Evolutionary conservation across 2,329 filamentous ascomycete species (phyloP), one percentile per base, ranked within the genome.

Genomic region (Didymosphaeria variabile): DNA sequence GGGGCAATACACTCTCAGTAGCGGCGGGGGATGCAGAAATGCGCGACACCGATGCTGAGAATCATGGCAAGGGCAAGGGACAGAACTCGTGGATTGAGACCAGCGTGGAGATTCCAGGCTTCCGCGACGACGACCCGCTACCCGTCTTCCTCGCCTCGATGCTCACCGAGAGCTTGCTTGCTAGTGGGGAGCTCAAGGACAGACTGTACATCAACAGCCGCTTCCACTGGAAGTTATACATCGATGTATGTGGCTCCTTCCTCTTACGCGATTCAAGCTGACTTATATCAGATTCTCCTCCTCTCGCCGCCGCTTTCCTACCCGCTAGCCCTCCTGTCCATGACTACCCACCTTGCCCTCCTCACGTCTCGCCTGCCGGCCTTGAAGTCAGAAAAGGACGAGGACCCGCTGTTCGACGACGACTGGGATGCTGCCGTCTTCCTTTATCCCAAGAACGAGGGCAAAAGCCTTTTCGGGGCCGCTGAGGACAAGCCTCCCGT

Each of bases 381-480:
- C 29, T 84, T 97, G 55, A 92, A 92, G 76, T 97, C 94, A 1
- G 91, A 97, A 78, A 87, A 88, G 60, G 94, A 98, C 80, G 95
- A 99, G 81, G 95, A 99, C 71, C 95, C 95, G 13, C 89, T 97
- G 75, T 99, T 99, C 80, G 91, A 97, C 81, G 95, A 99, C 80
- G 95, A 99, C 81, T 99, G 95, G 95, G 92, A 91, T 66, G 91
- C 91, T 17, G 89, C 93, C 0, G 85, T 88, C 19, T 89, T 88
- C 59, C 82, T 99, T 32, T 99, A 96, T 80, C 86, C 89, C 1
- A 85, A 84, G 61, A 52, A 51, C 38, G 52, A 54, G 5, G 59
- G 55, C 15, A 75, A 79, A 15, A 72, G 69, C 36, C 2, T 67
- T 29, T 29, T 29, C 26, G 26, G 26, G 2, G 4, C 26, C 26